A percentile compares a stretch with the other conserved stretches of the same genome.
Conservation (phyloP, 1,284 basidiomycete genomes). For the Trichosporon sp. region DNA sequence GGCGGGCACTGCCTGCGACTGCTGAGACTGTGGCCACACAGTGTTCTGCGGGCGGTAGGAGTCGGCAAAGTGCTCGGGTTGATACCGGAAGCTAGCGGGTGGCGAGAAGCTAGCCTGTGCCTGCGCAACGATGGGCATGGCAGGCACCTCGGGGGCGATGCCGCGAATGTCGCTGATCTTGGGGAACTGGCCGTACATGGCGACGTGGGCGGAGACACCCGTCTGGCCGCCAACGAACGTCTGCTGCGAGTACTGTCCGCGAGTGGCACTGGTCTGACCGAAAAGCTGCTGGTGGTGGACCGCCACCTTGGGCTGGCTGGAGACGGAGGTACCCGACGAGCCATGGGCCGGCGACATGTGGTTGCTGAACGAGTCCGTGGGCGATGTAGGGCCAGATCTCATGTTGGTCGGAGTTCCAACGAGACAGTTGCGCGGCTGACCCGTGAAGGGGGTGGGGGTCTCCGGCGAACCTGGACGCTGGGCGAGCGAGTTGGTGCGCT, state of each 20-base stretch:
- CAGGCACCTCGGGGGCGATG: background rate
- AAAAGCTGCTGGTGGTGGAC: background rate
- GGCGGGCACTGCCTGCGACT: background rate
- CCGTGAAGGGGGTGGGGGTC: background rate
- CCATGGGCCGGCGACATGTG: background rate
- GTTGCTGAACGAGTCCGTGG: background rate
- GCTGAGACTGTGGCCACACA: too few species aligned
- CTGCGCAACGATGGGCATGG: background rate
- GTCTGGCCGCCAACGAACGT: background rate
- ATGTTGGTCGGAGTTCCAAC: background rate
- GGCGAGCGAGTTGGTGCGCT: background rate
- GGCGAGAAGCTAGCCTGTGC: background rate
- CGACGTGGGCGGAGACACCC: background rate
- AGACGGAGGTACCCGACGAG: background rate
- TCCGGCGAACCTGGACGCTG: background rate
- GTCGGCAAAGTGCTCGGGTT: background rate
- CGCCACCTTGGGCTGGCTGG: background rate
- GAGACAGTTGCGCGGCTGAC: background rate
- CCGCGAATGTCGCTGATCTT: conserved; percentile 12
- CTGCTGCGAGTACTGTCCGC: background rate
- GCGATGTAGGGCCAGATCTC: background rate
- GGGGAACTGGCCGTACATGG: conserved; percentile 14
- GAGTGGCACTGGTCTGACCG: background rate
- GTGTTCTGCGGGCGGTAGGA: background rate
- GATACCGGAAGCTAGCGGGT: too few species aligned